A percentile compares a stretch with the other conserved stretches of the same genome.
phyloP scores from a whole-genome alignment of 129 eudicot species.

The Gnaphalium uliginosum region DNA sequence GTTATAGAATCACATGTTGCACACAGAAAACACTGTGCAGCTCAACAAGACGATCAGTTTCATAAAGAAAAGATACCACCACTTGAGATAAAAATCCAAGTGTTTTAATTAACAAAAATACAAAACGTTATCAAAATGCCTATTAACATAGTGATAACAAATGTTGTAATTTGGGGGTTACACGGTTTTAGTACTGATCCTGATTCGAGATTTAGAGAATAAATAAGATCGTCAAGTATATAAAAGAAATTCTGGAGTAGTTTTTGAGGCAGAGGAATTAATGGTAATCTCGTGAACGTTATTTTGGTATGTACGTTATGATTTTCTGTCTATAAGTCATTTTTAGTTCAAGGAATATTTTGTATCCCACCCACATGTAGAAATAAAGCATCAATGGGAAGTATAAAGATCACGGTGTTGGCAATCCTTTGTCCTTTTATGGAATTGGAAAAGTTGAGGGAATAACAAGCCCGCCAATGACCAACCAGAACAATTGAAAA shows the following conservation, averaged over 20 bases:
- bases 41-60: too few species aligned
- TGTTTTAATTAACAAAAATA: too few species aligned
- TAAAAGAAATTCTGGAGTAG: slow-evolving; percentile 11
- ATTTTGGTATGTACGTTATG: slow-evolving; percentile 13
- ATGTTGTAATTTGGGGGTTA: slow-evolving; percentile 16
- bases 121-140: too few species aligned
- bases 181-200: background rate
- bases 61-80: too few species aligned
- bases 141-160: background rate
- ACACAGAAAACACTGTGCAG: too few species aligned
- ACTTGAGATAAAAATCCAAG: too few species aligned
- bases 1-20: too few species aligned
- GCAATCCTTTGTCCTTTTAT: slow-evolving; percentile 26
- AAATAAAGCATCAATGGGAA: slow-evolving; percentile 16
- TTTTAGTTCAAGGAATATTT: slow-evolving; percentile 10
- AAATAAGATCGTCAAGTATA: slow-evolving; percentile 23
- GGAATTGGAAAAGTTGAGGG: slow-evolving; percentile 23
- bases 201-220: slow-evolving; percentile 27
- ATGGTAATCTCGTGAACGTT: slow-evolving; percentile 3
- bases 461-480: slow-evolving; percentile 29
- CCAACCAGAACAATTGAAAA: slow-evolving; percentile 16
- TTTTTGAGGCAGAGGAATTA: slow-evolving; percentile 7
- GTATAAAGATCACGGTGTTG: slow-evolving; percentile 2
- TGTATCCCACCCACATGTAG: slow-evolving; percentile 23
- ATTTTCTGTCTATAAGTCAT: slow-evolving; percentile 7